phyloP scores from a whole-genome alignment of 129 eudicot species.

The Apium graveolens region DNA sequence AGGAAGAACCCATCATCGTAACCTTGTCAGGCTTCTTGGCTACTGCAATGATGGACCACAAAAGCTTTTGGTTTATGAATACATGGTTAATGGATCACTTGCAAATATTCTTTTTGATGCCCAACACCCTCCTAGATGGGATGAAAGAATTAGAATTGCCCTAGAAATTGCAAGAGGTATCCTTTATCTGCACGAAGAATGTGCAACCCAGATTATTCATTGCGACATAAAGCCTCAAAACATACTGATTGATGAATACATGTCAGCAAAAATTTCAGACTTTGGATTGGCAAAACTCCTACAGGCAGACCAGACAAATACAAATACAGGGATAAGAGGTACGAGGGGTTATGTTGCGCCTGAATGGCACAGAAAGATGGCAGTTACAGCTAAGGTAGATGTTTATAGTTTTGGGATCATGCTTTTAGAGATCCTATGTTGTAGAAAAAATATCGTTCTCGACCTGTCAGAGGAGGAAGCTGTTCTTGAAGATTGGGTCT shows the following conservation, averaged over 20 bases:
- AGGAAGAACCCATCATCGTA: constrained; percentile 39
- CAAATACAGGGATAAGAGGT: background rate
- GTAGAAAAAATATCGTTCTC: background rate
- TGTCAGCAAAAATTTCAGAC: background rate
- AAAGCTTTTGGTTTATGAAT: constrained; percentile 36
- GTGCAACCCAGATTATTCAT: too few relatives aligned
- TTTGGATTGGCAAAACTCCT: constrained; percentile 3
- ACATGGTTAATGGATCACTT: too few relatives aligned
- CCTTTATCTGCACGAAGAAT: too few relatives aligned
- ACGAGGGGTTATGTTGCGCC: constrained; percentile 6
- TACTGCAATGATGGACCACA: constrained; percentile 28
- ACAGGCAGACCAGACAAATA: background rate
- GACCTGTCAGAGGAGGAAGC: background rate
- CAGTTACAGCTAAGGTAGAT: background rate
- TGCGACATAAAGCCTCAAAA: background rate
- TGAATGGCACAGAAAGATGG: background rate
- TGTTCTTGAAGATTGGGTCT: constrained; percentile 1
- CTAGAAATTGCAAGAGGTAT: too few relatives aligned
- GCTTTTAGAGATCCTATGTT: background rate
- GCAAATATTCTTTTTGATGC: too few relatives aligned
- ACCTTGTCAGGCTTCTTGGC: constrained; percentile 27
- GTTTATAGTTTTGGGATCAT: constrained; percentile 2
- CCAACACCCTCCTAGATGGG: too few relatives aligned
- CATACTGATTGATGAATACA: background rate
- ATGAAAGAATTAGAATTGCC: too few relatives aligned